These are phyloP conservation scores for Funneliformis caledonium DNA, from an alignment of 371 early-diverging fungal species.

Conservation along the genomic window DNA sequence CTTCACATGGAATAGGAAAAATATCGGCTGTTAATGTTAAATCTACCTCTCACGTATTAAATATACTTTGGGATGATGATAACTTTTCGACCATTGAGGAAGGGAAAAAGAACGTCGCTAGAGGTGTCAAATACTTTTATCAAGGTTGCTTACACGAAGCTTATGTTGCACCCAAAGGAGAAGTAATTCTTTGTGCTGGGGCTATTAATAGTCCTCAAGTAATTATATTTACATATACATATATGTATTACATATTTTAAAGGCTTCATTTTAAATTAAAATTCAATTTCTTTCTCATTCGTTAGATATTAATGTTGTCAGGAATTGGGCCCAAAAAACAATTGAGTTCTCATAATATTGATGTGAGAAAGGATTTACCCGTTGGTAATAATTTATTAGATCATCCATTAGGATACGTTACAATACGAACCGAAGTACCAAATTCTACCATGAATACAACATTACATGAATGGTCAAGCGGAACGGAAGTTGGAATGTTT, in stretches of 20 bases:
- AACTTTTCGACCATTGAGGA: neutral
- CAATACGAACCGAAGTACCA: neutral
- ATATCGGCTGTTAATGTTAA: neutral
- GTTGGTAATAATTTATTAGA: slow-evolving; percentile 15
- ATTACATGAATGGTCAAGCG: neutral
- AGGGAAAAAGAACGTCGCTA: neutral
- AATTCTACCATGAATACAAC: neutral
- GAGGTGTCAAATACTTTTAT: neutral
- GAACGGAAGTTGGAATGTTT: neutral
- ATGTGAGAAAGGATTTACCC: neutral
- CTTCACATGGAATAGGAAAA: neutral
- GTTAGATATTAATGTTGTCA: neutral
- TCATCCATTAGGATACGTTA: neutral
- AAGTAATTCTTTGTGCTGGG: slow-evolving; percentile 1
- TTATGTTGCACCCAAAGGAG: slow-evolving; percentile 7
- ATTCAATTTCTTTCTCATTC: neutral
- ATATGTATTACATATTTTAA: too few relatives aligned
- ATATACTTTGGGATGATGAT: slow-evolving; percentile 16
- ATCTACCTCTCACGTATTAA: neutral
- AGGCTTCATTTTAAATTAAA: neutral
- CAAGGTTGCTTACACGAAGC: neutral
- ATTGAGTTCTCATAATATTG: neutral
- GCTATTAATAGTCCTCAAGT: slow-evolving; percentile 16
- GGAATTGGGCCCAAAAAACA: slow-evolving; percentile 4
- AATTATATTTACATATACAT: too few relatives aligned